Percentiles rank a stretch among this genome's conserved stretches.
These are phyloP conservation scores for Exophiala viscosa DNA, from an alignment of 2,329 filamentous ascomycete species.

Conservation along the genomic window DNA sequence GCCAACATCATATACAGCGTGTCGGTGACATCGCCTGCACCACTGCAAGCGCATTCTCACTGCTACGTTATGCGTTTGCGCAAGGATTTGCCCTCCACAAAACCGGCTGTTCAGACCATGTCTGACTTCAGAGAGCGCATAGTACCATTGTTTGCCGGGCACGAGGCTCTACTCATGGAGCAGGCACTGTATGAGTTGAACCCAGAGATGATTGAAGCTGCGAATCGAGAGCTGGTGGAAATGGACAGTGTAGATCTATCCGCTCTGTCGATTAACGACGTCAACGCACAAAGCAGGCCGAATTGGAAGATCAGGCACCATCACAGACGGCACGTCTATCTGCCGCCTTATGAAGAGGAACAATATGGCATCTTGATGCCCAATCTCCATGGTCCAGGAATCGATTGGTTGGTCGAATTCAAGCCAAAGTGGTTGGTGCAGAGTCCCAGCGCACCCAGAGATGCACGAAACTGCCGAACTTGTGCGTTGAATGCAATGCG, in stretches of 20 bases:
- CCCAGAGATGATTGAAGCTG: slow-evolving; percentile 53
- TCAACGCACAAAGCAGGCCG: neutral
- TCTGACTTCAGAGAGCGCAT: slow-evolving; percentile 50
- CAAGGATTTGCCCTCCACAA: slow-evolving; percentile 53
- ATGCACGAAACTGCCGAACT: slow-evolving; percentile 66
- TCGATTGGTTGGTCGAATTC: slow-evolving; percentile 57
- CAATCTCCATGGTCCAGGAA: slow-evolving; percentile 59
- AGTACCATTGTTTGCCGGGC: slow-evolving; percentile 52
- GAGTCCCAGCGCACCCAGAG: slow-evolving; percentile 65
- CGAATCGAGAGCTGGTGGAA: slow-evolving; percentile 45
- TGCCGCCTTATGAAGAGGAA: slow-evolving; percentile 52
- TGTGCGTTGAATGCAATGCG: slow-evolving; percentile 61
- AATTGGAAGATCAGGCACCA: slow-evolving; percentile 38
- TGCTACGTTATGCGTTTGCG: slow-evolving; percentile 52
- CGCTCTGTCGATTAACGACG: neutral
- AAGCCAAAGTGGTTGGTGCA: slow-evolving; percentile 83
- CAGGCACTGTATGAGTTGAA: slow-evolving; percentile 48
- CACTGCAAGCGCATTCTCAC: slow-evolving; percentile 18
- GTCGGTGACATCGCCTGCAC: slow-evolving; percentile 30
- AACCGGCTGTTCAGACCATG: slow-evolving; percentile 34
- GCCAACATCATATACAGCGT: slow-evolving; percentile 65
- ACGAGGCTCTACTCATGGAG: slow-evolving; percentile 18
- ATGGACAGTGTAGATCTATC: slow-evolving; percentile 26
- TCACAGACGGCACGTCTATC: slow-evolving; percentile 50
- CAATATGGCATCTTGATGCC: slow-evolving; percentile 65